Evolutionary conservation across 345 rosid species (phyloP).

Genomic region (Lepidium didymum): DNA sequence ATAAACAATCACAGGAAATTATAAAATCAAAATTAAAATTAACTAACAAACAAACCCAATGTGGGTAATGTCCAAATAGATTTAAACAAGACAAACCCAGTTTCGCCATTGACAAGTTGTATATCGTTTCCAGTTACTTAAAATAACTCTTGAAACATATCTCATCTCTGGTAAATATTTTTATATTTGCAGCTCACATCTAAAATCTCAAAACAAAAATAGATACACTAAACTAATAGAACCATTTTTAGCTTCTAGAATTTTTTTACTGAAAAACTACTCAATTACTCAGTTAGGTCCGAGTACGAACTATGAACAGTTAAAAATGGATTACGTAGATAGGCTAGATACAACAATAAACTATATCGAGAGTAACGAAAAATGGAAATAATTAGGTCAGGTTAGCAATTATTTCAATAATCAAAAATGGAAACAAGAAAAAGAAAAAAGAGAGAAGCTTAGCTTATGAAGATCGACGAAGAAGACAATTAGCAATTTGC

Average conservation of each 20-base stretch:
- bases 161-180: not conserved
- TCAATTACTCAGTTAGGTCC: not conserved
- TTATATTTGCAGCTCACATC: not conserved
- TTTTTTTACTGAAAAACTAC: not conserved
- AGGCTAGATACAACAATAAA: not conserved
- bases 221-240: too few species aligned
- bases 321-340: too few species aligned
- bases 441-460: not conserved
- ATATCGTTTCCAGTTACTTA: not conserved
- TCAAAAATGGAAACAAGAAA: not conserved
- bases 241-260: too few species aligned
- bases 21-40: not conserved
- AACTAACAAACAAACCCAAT: not conserved
- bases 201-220: not conserved
- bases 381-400: not conserved
- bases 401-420: not conserved
- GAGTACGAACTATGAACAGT: not conserved
- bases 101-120: conserved; percentile 1
- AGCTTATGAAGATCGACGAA: not conserved
- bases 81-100: not conserved
- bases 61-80: conserved; percentile 1
- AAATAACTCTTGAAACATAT: not conserved
- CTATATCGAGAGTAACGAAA: not conserved
- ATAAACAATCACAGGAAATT: not conserved
- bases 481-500: not conserved